phyloP scores from a whole-genome alignment of 1,284 basidiomycete species.

The Boletus sp. region DNA sequence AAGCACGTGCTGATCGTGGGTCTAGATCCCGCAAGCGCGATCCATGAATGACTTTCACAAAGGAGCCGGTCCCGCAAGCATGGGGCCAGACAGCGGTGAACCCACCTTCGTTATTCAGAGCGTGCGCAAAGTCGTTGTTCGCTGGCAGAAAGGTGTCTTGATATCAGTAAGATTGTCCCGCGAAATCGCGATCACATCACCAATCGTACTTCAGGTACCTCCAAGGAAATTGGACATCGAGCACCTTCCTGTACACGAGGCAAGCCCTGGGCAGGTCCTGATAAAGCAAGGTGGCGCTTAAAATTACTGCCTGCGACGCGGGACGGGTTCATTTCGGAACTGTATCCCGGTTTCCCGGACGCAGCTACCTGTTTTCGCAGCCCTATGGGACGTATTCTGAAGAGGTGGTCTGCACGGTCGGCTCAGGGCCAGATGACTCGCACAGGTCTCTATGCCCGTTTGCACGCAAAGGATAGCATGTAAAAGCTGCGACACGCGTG shows the following conservation, averaged over 20 bases:
- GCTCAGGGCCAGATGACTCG: background rate
- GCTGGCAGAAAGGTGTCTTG: slow-evolving; percentile 21
- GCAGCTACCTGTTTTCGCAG: slow-evolving; percentile 10
- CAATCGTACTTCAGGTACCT: slow-evolving; percentile 25
- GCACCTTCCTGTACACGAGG: slow-evolving; percentile 20
- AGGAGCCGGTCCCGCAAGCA: slow-evolving; percentile 1
- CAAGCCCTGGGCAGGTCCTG: slow-evolving; percentile 5
- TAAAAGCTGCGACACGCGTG: too few relatives aligned
- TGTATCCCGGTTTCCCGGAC: slow-evolving; percentile 2
- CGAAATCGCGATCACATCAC: slow-evolving; percentile 2
- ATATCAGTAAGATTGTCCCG: slow-evolving; percentile 18
- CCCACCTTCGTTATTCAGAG: slow-evolving; percentile 24
- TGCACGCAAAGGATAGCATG: too few relatives aligned
- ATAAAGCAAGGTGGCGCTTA: slow-evolving; percentile 9
- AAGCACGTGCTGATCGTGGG: slow-evolving; percentile 25
- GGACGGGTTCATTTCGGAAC: slow-evolving; percentile 10
- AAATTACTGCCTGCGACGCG: slow-evolving; percentile 12
- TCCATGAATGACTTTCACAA: slow-evolving; percentile 15
- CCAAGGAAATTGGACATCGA: slow-evolving; percentile 12
- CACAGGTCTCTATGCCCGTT: background rate
- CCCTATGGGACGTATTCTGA: slow-evolving; percentile 3
- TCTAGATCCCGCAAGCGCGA: slow-evolving; percentile 16
- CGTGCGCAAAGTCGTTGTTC: slow-evolving; percentile 21
- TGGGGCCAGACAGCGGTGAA: slow-evolving; percentile 11
- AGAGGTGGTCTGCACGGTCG: slow-evolving; percentile 4